These are phyloP conservation scores for Solanum verrucosum DNA, from an alignment of 257 asterid genomes.

Conservation along the genomic window DNA sequence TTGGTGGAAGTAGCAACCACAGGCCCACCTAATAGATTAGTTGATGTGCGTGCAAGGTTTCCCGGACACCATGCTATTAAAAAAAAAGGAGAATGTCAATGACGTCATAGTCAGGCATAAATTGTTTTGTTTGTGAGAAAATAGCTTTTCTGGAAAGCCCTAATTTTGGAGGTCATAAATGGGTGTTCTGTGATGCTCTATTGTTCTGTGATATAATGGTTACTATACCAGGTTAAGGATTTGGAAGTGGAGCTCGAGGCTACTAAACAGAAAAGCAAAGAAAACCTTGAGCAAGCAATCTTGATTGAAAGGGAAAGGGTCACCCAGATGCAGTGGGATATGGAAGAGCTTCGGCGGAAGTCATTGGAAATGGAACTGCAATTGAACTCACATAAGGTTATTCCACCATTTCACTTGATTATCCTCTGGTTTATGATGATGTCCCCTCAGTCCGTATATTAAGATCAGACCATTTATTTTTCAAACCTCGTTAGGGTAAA, in stretches of 20 bases:
- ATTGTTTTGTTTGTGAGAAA: neutral
- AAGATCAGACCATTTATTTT: neutral
- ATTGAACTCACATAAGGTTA: slow-evolving; percentile 66
- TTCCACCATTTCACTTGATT: slow-evolving; percentile 5
- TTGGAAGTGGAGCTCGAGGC: slow-evolving; percentile 95
- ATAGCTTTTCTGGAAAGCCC: neutral
- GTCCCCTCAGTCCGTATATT: slow-evolving; percentile 3
- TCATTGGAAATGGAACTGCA: slow-evolving; percentile 81
- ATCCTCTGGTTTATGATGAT: slow-evolving; percentile 5
- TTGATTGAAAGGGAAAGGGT: slow-evolving; percentile 82
- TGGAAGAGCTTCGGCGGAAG: slow-evolving; percentile 87
- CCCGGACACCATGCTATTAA: neutral
- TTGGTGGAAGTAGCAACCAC: neutral
- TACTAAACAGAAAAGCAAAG: slow-evolving; percentile 75
- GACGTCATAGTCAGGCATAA: neutral
- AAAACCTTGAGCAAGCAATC: slow-evolving; percentile 86
- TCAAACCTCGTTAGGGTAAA: slow-evolving; percentile 29
- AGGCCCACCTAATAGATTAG: neutral
- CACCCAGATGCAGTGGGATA: slow-evolving; percentile 98
- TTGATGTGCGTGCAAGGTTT: neutral
- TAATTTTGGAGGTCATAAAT: neutral
- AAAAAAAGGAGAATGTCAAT: neutral
- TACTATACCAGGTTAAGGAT: slow-evolving; percentile 68
- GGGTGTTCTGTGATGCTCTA: neutral
- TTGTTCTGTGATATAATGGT: neutral